phyloP scores from a whole-genome alignment of 2,329 filamentous ascomycete species.

The Zymoseptoria tritici region DNA sequence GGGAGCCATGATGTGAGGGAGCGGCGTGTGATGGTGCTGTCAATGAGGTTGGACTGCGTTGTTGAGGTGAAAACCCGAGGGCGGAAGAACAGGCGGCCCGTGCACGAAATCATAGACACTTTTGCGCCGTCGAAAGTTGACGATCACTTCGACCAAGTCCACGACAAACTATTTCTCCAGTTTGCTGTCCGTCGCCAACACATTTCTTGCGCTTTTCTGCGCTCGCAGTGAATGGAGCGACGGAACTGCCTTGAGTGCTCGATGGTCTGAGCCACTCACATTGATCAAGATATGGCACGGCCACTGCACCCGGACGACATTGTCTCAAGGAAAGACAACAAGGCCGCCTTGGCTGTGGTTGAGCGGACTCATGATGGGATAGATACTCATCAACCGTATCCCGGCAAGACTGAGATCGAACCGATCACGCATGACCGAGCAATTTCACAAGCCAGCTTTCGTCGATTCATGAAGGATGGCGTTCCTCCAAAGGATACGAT shows the following conservation, averaged over 20 bases:
- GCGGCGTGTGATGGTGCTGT: conserved; percentile 5
- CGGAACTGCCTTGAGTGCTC: background rate
- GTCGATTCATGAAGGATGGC: conserved; percentile 36
- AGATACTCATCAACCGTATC: conserved; percentile 40
- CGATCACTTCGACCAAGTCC: background rate
- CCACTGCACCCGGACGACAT: conserved; percentile 24
- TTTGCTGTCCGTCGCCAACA: background rate
- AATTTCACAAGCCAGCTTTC: conserved; percentile 31
- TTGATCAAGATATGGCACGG: conserved; percentile 9
- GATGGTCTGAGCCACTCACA: background rate
- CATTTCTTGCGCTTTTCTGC: background rate
- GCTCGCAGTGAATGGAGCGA: background rate
- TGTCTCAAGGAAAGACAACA: conserved; percentile 17
- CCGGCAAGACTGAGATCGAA: conserved; percentile 25
- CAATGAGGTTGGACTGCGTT: conserved; percentile 1
- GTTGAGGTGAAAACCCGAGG: background rate
- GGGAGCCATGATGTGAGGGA: conserved; percentile 37
- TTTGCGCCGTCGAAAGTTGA: background rate
- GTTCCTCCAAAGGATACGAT: conserved; percentile 47
- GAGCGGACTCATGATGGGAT: conserved; percentile 38
- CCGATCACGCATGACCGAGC: conserved; percentile 30
- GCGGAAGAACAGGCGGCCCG: background rate
- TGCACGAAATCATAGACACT: background rate
- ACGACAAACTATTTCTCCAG: background rate
- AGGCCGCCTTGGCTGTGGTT: conserved; percentile 35